phyloP scores from a whole-genome alignment of 2,329 filamentous ascomycete species.

The Madurella mycetomatis region DNA sequence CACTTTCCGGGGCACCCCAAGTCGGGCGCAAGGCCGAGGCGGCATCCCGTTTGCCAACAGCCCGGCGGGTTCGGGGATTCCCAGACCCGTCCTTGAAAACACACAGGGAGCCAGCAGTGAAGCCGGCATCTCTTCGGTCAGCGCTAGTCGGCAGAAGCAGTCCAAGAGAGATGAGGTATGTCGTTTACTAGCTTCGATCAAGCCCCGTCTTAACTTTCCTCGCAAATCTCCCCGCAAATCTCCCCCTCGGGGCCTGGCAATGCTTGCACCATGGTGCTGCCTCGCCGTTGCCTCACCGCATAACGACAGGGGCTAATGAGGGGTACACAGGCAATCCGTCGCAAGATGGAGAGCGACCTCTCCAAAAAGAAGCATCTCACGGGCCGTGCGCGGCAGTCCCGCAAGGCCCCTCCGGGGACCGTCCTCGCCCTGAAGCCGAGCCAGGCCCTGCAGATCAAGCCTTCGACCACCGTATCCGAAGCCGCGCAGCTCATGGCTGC shows the following conservation, averaged over 20 bases:
- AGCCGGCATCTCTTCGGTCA: conserved; percentile 64
- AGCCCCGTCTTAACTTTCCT: neutral
- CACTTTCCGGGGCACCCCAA: conserved; percentile 68
- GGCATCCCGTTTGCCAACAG: conserved; percentile 58
- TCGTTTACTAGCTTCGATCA: conserved; percentile 20
- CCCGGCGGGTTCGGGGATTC: conserved; percentile 60
- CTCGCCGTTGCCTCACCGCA: neutral
- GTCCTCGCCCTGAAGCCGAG: conserved; percentile 94
- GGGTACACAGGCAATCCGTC: conserved; percentile 69
- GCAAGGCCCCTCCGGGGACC: conserved; percentile 92
- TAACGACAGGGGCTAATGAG: conserved; percentile 29
- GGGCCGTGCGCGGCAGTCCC: conserved; percentile 73
- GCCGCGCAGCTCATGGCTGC: conserved; percentile 98
- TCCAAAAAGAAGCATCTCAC: conserved; percentile 91
- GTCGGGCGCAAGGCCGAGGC: conserved; percentile 54
- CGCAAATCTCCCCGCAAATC: no score
- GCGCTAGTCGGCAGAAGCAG: conserved; percentile 92
- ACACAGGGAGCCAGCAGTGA: conserved; percentile 53
- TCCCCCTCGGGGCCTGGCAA: conserved; percentile 9
- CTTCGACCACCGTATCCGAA: conserved; percentile 86
- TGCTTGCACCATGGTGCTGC: neutral
- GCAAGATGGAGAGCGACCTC: conserved; percentile 94
- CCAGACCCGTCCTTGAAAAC: conserved; percentile 64
- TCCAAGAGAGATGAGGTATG: conserved; percentile 96
- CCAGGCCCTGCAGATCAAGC: conserved; percentile 95